phyloP scores from a whole-genome alignment of 1,284 basidiomycete genomes.

The Mycosarcoma maydis region DNA sequence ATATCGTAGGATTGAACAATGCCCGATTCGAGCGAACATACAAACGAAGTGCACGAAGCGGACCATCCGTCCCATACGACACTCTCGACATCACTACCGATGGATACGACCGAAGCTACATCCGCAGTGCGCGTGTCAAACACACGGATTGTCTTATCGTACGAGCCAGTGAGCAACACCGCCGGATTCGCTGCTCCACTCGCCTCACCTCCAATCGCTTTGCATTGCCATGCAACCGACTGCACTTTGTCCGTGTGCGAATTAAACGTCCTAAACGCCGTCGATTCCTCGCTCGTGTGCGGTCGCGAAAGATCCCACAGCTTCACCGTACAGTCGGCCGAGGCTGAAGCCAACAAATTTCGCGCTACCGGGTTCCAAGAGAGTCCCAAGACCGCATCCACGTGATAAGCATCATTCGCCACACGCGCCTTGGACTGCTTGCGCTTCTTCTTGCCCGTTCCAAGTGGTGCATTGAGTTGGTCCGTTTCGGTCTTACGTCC shows the following conservation, averaged over 20 bases:
- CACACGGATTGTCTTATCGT: constrained; percentile 89
- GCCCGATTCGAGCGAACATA: constrained; percentile 72
- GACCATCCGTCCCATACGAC: constrained; percentile 97
- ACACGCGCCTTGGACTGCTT: constrained; percentile 82
- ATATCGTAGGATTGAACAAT: constrained; percentile 83
- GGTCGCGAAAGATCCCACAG: constrained; percentile 89
- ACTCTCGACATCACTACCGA: constrained; percentile 91
- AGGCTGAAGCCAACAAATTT: constrained; percentile 89
- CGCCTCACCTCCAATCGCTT: constrained; percentile 26
- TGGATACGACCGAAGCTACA: constrained; percentile 77
- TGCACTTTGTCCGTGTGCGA: constrained; percentile 95
- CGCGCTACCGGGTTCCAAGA: constrained; percentile 91
- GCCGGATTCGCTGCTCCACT: constrained; percentile 73
- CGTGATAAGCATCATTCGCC: constrained; percentile 79
- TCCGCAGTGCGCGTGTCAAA: constrained; percentile 90
- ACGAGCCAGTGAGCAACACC: constrained; percentile 89
- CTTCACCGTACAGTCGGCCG: constrained; percentile 94
- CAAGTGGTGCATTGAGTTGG: constrained; percentile 49
- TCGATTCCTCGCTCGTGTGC: constrained; percentile 70
- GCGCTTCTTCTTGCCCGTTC: constrained; percentile 72
- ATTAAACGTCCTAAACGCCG: constrained; percentile 82
- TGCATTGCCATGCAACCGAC: constrained; percentile 88
- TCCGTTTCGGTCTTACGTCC: constrained; percentile 75
- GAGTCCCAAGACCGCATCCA: constrained; percentile 89
- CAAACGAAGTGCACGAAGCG: constrained; percentile 79